Evolutionary conservation across 176 grass and related monocot species (phyloP), one percentile per base, ranked within the genome.

Genomic region (Alopecurus myosuroides): DNA sequence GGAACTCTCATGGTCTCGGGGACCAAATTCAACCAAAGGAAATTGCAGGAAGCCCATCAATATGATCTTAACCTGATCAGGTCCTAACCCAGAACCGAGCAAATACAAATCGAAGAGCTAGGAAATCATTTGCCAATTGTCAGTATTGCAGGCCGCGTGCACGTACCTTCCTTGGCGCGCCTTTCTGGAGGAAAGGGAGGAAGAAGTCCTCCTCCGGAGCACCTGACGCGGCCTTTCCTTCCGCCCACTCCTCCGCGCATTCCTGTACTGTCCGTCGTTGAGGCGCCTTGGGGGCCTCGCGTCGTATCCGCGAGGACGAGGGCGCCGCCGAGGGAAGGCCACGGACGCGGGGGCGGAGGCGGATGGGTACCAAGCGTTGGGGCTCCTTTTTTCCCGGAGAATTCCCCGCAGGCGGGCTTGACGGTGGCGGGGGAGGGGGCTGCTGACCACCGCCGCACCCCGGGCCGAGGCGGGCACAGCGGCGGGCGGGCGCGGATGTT

Each of bases 131-230:
- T 29, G 45, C 18, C 17, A 64, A 64, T 9, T 64, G 61, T 14
- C 28, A 8, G 31, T 72, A 77, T 51, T 64, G 34, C 8, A 50
- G 63, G 29, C 28, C 14, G 61, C 29, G 40, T 46, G 9, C 72
- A 34, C 70, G 11, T 71, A 90, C 88, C 88, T 82, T 90, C 79
- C 66, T 90, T 18, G 88, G 79, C 18, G 79, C 74, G n/a, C 74
- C 84, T n/a, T 73, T 86, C 17, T 34, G 79, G 64, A 83, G 88
- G 75, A 90, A 90, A 12, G 84, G 84, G n/a, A 90, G 84, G 65
- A 74, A 44, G 84, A 84, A 86, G 7, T 90, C 88, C 55, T 90
- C 88, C 74, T 72, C 15, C 3, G 74, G 25, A 8, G 42, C 84
- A 29, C 88, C 88, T 1, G 36, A 78, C 7, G 52, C 79, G n/a